phyloP scores from a whole-genome alignment of 192 early-diverging fungal species.

The Diversispora epigaea region DNA sequence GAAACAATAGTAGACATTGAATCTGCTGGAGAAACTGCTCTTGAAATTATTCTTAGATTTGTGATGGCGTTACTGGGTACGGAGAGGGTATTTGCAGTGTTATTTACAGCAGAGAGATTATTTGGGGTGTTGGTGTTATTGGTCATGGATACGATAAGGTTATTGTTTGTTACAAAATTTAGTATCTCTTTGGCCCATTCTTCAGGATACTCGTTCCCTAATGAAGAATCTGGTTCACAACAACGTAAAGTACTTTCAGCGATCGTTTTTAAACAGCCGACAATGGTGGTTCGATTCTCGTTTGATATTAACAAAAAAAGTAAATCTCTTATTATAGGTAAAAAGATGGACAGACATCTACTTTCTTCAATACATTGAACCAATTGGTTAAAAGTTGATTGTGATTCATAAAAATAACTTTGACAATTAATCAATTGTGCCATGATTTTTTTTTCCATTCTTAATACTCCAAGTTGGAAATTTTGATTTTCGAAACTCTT shows the following conservation, averaged over 20 bases:
- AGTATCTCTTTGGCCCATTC: too few species aligned
- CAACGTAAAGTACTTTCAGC: not conserved
- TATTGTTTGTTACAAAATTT: too few species aligned
- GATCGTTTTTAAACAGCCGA: not conserved
- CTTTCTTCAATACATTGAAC: conserved; percentile 1
- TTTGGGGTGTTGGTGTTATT: too few species aligned
- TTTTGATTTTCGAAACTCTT: not conserved
- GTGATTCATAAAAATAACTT: not conserved
- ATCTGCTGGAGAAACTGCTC: too few species aligned
- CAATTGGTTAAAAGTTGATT: not conserved
- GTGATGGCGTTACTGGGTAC: too few species aligned
- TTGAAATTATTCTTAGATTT: too few species aligned
- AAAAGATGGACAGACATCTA: not conserved
- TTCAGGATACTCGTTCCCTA: not conserved
- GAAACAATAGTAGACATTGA: too few species aligned
- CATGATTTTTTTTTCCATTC: conserved; percentile 1
- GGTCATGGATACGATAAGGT: too few species aligned
- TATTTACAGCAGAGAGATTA: too few species aligned
- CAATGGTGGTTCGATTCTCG: not conserved
- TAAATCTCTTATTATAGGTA: not conserved
- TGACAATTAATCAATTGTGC: not conserved
- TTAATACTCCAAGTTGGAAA: not conserved
- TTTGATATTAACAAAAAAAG: not conserved
- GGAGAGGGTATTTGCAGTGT: too few species aligned
- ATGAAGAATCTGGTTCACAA: not conserved